Conservation (phyloP, 1,139 yeast genomes). For the Arxiozyma telluris region DNA sequence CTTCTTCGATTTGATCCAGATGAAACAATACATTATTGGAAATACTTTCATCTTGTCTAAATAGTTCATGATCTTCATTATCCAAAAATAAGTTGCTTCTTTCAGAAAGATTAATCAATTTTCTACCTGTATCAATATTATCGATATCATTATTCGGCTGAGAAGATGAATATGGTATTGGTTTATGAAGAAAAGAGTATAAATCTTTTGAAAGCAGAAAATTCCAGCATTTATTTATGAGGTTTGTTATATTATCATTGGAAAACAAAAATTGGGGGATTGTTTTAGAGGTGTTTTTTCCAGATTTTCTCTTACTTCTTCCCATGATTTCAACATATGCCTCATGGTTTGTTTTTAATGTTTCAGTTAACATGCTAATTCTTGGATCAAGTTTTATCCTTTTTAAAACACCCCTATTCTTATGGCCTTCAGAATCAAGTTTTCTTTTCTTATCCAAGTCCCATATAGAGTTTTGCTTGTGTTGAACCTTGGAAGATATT, state of each 20-base stretch:
- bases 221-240: constrained; percentile 13
- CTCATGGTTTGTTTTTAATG: constrained; percentile 17
- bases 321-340: constrained; percentile 19
- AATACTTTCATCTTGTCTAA: constrained; percentile 5
- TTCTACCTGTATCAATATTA: constrained; percentile 26
- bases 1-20: constrained; percentile 26
- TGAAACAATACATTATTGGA: constrained; percentile 16
- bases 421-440: not conserved
- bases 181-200: not conserved
- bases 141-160: constrained; percentile 8
- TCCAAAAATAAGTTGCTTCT: constrained; percentile 1
- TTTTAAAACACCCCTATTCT: not conserved
- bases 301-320: constrained; percentile 9
- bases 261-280: constrained; percentile 1
- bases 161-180: not conserved
- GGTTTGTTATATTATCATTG: not conserved
- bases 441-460: constrained; percentile 2
- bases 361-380: constrained; percentile 23
- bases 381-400: constrained; percentile 17
- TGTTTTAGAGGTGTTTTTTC: constrained; percentile 6
- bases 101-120: constrained; percentile 5
- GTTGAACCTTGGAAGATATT: not conserved
- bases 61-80: not conserved
- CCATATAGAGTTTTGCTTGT: not conserved
- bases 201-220: constrained; percentile 3